Evolutionary conservation across 2,329 filamentous ascomycete genomes (phyloP).

Genomic region (Penicillium sumatraense): DNA sequence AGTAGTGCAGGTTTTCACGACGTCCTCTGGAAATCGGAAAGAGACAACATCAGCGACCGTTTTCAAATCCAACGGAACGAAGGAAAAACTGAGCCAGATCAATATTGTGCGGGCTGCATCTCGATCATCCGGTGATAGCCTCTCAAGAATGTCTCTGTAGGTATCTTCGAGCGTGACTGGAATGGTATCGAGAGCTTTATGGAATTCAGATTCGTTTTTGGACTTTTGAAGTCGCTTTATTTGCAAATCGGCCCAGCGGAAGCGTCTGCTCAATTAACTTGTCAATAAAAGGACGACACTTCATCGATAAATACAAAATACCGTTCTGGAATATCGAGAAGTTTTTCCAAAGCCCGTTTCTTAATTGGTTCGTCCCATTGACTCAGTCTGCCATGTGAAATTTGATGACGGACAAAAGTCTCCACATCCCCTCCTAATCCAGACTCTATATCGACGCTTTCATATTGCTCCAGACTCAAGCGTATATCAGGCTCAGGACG

Average conservation of each 20-base stretch:
- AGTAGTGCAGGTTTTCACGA: neutral
- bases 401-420: neutral
- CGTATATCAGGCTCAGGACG: neutral
- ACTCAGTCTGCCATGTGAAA: too few species aligned
- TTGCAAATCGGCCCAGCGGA: neutral
- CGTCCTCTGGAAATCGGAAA: neutral
- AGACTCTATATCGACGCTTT: neutral
- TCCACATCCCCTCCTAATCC: neutral
- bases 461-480: neutral
- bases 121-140: neutral
- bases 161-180: neutral
- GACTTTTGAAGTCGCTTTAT: neutral
- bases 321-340: too few species aligned
- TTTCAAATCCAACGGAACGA: neutral
- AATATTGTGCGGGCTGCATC: neutral
- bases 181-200: neutral
- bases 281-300: too few species aligned
- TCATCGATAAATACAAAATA: too few species aligned
- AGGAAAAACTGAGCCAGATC: neutral
- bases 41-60: neutral
- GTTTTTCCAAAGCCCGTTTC: too few species aligned
- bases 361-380: too few species aligned
- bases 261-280: too few species aligned
- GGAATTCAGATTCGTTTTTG: neutral
- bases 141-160: neutral